Evolutionary conservation across 352 stramenopile species (phyloP).

Genomic region (Phytopythium boreale): DNA sequence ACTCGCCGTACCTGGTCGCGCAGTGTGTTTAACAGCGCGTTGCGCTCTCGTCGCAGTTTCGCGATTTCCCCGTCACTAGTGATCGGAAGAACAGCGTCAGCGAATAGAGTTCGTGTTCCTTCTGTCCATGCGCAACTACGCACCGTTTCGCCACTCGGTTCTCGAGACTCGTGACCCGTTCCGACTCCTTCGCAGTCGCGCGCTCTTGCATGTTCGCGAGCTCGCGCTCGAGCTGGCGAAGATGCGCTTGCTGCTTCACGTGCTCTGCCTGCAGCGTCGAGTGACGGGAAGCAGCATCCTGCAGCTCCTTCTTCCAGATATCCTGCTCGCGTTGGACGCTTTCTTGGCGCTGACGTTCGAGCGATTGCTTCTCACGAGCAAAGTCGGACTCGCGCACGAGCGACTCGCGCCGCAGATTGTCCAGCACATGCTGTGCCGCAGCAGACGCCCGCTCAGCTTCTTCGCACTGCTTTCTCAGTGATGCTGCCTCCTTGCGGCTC

Average conservation of each 20-base stretch:
- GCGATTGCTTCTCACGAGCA: constrained; percentile 19
- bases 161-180: constrained; percentile 37
- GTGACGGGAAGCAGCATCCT: constrained; percentile 48
- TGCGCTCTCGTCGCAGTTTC: constrained; percentile 60
- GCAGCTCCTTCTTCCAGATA: constrained; percentile 55
- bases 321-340: constrained; percentile 46
- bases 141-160: constrained; percentile 41
- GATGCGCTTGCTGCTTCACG: constrained; percentile 51
- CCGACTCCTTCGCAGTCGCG: constrained; percentile 36
- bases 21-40: constrained; percentile 53
- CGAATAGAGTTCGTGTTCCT: neutral
- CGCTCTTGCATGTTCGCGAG: constrained; percentile 48
- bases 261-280: constrained; percentile 48
- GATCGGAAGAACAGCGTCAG: constrained; percentile 1
- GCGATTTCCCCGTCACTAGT: constrained; percentile 52
- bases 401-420: constrained; percentile 42
- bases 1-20: constrained; percentile 32
- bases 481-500: constrained; percentile 6
- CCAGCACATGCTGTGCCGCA: constrained; percentile 30
- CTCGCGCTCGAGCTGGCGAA: constrained; percentile 62
- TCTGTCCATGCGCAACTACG: neutral
- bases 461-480: constrained; percentile 23
- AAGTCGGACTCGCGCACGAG: constrained; percentile 27
- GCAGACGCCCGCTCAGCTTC: constrained; percentile 20
- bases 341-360: constrained; percentile 30